Evolutionary conservation across 2,329 filamentous ascomycete genomes (phyloP).

Genomic region (Corynespora cassiicola): DNA sequence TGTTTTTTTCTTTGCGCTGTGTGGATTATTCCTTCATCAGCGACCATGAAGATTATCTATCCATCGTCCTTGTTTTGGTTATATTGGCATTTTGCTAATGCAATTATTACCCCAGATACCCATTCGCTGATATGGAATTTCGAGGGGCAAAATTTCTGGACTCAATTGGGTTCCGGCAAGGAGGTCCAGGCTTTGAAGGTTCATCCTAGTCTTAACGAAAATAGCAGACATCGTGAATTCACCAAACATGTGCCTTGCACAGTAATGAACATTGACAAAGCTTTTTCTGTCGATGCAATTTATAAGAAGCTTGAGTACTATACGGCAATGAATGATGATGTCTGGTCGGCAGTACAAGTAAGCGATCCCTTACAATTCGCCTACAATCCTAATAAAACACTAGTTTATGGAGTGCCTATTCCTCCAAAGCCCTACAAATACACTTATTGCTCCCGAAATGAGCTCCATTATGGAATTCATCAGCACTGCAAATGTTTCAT

Average conservation of each 20-base stretch:
- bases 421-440: constrained; percentile 2
- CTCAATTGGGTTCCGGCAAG: constrained; percentile 4
- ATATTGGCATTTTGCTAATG: background rate
- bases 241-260: constrained; percentile 4
- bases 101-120: constrained; percentile 3
- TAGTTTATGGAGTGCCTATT: constrained; percentile 6
- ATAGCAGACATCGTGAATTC: too few species aligned
- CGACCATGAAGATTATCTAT: constrained; percentile 1
- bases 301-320: background rate
- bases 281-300: background rate
- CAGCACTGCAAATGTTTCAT: background rate
- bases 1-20: too few species aligned
- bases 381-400: background rate
- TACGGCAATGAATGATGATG: background rate
- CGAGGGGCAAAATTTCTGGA: constrained; percentile 5
- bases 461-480: constrained; percentile 1
- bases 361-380: background rate
- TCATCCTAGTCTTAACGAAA: constrained; percentile 4
- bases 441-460: background rate
- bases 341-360: constrained; percentile 4
- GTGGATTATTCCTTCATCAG: too few species aligned
- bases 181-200: constrained; percentile 6
- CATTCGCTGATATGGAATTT: constrained; percentile 10
- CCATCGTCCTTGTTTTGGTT: background rate
- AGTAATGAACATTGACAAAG: background rate